A percentile compares a stretch with the other conserved stretches of the same genome.
Conservation (phyloP, 768 basidiomycete genomes). For the Leccinum olivaceopallidum region DNA sequence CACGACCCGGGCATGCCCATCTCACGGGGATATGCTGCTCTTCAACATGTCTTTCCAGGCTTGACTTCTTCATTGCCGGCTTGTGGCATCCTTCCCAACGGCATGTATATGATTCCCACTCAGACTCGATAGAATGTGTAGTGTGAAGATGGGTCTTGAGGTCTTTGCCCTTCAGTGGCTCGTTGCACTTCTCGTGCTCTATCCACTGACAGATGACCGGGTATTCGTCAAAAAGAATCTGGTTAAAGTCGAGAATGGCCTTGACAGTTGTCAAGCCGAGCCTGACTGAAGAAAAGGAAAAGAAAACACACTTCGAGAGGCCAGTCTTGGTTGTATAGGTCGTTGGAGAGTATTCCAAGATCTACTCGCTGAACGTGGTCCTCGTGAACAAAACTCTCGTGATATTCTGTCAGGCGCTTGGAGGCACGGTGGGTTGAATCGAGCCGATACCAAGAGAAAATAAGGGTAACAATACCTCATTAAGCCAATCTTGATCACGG, state of each 20-base stretch:
- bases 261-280: neutral
- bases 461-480: neutral
- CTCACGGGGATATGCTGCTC: slow-evolving; percentile 14
- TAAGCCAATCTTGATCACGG: neutral
- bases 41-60: slow-evolving; percentile 10
- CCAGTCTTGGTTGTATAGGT: neutral
- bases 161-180: neutral
- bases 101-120: slow-evolving; percentile 4
- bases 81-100: slow-evolving; percentile 7
- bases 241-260: slow-evolving; percentile 7
- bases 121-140: slow-evolving; percentile 3
- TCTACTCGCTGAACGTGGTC: neutral
- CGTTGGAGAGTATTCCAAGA: slow-evolving; percentile 4
- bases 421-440: neutral
- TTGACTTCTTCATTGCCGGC: slow-evolving; percentile 3
- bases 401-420: neutral
- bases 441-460: neutral
- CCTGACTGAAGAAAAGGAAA: too few species aligned
- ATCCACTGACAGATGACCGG: slow-evolving; percentile 8
- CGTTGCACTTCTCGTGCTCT: slow-evolving; percentile 1
- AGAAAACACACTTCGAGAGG: neutral
- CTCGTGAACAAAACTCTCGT: neutral
- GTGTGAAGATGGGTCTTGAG: slow-evolving; percentile 6
- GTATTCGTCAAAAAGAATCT: neutral
- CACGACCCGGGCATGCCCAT: slow-evolving; percentile 7